Evolutionary conservation across 2,329 filamentous ascomycete genomes (phyloP), one percentile per base, ranked within the genome.

Genomic region (Ophiostoma angusticollis): DNA sequence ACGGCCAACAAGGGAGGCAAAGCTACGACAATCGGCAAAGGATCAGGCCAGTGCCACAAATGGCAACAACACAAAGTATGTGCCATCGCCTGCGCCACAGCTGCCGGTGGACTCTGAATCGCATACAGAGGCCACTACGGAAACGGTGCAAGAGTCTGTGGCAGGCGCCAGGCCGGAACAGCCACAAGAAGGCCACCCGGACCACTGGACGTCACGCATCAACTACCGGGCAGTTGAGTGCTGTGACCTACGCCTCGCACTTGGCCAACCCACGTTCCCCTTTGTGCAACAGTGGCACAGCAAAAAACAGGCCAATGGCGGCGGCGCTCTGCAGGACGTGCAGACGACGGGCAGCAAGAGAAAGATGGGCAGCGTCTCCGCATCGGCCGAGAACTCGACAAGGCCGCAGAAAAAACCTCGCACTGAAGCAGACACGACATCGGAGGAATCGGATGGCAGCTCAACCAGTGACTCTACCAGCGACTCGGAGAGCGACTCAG

Each of bases 201-300:
- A 81, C 22, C 68, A 72, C 17, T 95, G 87, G 87, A 74, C 74
- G 48, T 62, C 73, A 5, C 84, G 77, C 48, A 78, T 95, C 43
- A 70, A 64, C 9, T 75, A 93, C 44, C 71, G 73, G 18, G 87
- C 84, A 17, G 83, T 93, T 1, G 89, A 96, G 56, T 95, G 87
- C 58, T 74, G 77, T 45, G 69, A 82, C n/a, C 71, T 82, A 22
- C 71, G 68, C 5, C 61, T 84, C 28, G 62, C 70, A 23, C 64
- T 93, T 32, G 81, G 72, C 38, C 71, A 83, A 24, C 87, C 89
- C 0, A 84, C 87, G 0, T 95, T 93, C 52, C 87, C 87, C 0
- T 95, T 95, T 56, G 67, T 82, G 13, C 86, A 95, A 56, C 73
- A 83, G 33, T 95, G 87, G 89, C 84, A 93, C 57, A 70, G 74